Percentiles rank a stretch among this genome's conserved stretches.
phyloP scores from a whole-genome alignment of 805 yeast species.

The Metschnikowia colocasiae region DNA sequence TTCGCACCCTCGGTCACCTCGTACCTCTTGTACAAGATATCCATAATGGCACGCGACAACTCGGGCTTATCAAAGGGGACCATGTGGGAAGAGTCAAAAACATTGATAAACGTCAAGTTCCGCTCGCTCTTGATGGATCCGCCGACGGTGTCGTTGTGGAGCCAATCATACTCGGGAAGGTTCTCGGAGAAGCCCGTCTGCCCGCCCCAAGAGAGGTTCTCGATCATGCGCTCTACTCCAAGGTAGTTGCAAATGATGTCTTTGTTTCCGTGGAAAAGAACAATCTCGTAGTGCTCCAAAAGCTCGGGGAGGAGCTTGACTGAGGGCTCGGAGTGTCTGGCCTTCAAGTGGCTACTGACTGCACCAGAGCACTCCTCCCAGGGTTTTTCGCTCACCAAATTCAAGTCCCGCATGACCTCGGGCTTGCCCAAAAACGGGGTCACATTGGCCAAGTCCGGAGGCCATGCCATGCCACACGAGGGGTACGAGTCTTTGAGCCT shows the following conservation, averaged over 20 bases:
- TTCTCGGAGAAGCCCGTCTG: slow-evolving; percentile 47
- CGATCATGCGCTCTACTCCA: slow-evolving; percentile 69
- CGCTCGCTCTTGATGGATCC: slow-evolving; percentile 49
- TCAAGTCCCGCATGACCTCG: slow-evolving; percentile 48
- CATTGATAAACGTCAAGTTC: slow-evolving; percentile 71
- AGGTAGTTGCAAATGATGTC: slow-evolving; percentile 84
- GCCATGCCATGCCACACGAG: slow-evolving; percentile 92
- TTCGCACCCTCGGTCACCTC: slow-evolving; percentile 13
- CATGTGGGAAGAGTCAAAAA: slow-evolving; percentile 86
- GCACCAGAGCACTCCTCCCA: slow-evolving; percentile 79
- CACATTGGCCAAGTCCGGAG: slow-evolving; percentile 52
- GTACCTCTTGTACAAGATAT: slow-evolving; percentile 32
- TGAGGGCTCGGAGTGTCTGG: slow-evolving; percentile 55
- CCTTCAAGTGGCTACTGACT: slow-evolving; percentile 53
- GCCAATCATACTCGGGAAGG: slow-evolving; percentile 36
- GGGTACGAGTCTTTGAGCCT: slow-evolving; percentile 71
- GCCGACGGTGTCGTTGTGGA: slow-evolving; percentile 35
- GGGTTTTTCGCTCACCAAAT: slow-evolving; percentile 37
- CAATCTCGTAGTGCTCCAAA: slow-evolving; percentile 54
- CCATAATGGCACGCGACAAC: slow-evolving; percentile 66
- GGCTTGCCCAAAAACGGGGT: slow-evolving; percentile 46
- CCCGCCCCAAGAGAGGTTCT: slow-evolving; percentile 57
- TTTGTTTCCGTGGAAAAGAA: slow-evolving; percentile 81
- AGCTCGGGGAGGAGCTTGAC: slow-evolving; percentile 64
- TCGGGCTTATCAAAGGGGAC: slow-evolving; percentile 81